Evolutionary conservation across 1,139 yeast genomes (phyloP).

Genomic region (Hyphopichia buzzinii): DNA sequence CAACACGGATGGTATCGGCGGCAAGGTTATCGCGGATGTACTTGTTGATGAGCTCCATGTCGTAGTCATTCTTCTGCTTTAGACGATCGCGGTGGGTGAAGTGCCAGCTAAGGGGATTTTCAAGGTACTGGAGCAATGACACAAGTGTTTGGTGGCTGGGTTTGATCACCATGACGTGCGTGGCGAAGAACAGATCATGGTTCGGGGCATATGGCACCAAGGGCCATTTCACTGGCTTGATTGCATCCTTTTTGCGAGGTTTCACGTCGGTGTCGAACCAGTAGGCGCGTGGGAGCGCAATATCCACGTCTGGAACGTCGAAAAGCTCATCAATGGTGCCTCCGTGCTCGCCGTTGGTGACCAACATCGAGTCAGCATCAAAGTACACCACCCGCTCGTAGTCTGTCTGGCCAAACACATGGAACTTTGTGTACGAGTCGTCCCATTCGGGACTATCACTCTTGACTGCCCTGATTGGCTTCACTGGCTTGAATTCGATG

Average conservation of each 20-base stretch:
- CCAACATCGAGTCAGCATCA: slow-evolving; percentile 45
- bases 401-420: slow-evolving; percentile 48
- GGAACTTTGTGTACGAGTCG: slow-evolving; percentile 53
- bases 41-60: slow-evolving; percentile 50
- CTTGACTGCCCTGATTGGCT: slow-evolving; percentile 11
- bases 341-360: slow-evolving; percentile 8
- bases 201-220: not conserved
- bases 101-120: slow-evolving; percentile 34
- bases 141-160: slow-evolving; percentile 32
- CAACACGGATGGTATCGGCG: slow-evolving; percentile 9
- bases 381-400: slow-evolving; percentile 39
- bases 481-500: slow-evolving; percentile 22
- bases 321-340: slow-evolving; percentile 34
- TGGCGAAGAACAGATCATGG: slow-evolving; percentile 30
- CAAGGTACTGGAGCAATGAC: slow-evolving; percentile 26
- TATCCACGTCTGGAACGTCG: slow-evolving; percentile 25
- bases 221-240: not conserved
- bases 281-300: slow-evolving; percentile 39
- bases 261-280: slow-evolving; percentile 24
- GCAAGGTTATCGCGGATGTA: slow-evolving; percentile 24
- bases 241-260: not conserved
- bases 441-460: slow-evolving; percentile 39
- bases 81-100: slow-evolving; percentile 19
- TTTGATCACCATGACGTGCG: slow-evolving; percentile 45
- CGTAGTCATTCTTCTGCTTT: slow-evolving; percentile 33